Conservation (phyloP, 352 stramenopile genomes). For the Phytophthora nicotianae region DNA sequence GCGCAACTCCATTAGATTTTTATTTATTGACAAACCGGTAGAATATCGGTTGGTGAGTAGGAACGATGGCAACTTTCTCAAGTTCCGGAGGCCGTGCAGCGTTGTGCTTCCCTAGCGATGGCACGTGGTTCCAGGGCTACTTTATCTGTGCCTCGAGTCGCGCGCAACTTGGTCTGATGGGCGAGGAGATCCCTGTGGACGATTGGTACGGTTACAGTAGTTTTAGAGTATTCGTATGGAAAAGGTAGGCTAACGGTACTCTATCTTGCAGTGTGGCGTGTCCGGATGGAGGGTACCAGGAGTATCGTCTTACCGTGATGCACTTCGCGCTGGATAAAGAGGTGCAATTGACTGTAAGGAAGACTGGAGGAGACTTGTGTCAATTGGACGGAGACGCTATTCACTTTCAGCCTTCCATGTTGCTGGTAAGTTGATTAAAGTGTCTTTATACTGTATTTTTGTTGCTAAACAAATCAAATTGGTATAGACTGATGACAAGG, state of each 20-base stretch:
- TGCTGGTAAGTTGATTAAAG: slow-evolving; percentile 33
- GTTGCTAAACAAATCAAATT: too few species aligned
- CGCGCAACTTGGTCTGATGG: slow-evolving; percentile 60
- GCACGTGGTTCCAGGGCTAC: slow-evolving; percentile 73
- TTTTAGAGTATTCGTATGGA: neutral
- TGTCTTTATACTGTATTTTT: too few species aligned
- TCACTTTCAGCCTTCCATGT: slow-evolving; percentile 42
- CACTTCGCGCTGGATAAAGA: slow-evolving; percentile 55
- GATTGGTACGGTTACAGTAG: slow-evolving; percentile 44
- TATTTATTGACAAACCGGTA: slow-evolving; percentile 1
- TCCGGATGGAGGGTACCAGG: slow-evolving; percentile 70
- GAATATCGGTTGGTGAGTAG: slow-evolving; percentile 20
- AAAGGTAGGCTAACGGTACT: neutral
- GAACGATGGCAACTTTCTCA: slow-evolving; percentile 37
- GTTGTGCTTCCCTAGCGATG: slow-evolving; percentile 62
- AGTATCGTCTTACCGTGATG: slow-evolving; percentile 63
- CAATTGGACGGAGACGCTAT: slow-evolving; percentile 52
- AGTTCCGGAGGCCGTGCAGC: slow-evolving; percentile 44
- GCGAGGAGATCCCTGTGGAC: slow-evolving; percentile 65
- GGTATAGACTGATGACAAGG: slow-evolving; percentile 58
- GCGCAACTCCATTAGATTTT: slow-evolving; percentile 37
- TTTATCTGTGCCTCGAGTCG: slow-evolving; percentile 45
- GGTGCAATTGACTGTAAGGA: slow-evolving; percentile 48
- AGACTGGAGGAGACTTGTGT: slow-evolving; percentile 68
- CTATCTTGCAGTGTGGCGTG: slow-evolving; percentile 46